Percentiles rank a stretch among this genome's conserved stretches.
Conservation (phyloP, 2,329 filamentous ascomycete genomes). For the Cyclaneusma minus region DNA sequence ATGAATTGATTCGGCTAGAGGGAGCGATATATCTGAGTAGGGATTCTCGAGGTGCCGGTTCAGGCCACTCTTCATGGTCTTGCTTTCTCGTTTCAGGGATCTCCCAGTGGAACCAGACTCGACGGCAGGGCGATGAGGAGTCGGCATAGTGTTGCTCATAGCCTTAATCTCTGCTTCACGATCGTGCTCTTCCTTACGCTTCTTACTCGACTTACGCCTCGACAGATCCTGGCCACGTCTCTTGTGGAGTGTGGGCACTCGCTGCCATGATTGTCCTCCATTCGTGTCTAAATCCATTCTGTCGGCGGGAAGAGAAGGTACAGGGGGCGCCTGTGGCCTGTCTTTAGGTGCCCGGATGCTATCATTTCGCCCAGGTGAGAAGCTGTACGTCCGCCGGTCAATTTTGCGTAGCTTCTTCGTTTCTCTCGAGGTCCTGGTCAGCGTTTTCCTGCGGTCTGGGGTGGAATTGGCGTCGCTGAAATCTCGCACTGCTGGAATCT, state of each 20-base stretch:
- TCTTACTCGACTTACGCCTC: constrained; percentile 62
- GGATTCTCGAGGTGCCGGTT: constrained; percentile 43
- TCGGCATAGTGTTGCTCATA: constrained; percentile 57
- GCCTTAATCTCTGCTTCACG: constrained; percentile 80
- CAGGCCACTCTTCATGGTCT: constrained; percentile 42
- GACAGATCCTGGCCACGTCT: constrained; percentile 42
- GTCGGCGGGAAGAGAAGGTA: constrained; percentile 14
- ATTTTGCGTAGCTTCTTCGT: constrained; percentile 26
- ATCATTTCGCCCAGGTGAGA: constrained; percentile 44
- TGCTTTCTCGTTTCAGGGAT: constrained; percentile 46
- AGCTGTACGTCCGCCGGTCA: constrained; percentile 41
- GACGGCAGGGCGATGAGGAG: constrained; percentile 41
- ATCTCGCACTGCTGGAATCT: constrained; percentile 20
- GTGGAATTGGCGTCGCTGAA: constrained; percentile 4
- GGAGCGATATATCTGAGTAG: constrained; percentile 56
- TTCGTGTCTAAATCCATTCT: no score
- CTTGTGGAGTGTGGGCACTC: constrained; percentile 42
- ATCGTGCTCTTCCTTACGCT: constrained; percentile 57
- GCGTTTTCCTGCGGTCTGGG: constrained; percentile 10
- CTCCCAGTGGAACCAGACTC: constrained; percentile 44
- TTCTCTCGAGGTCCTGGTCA: constrained; percentile 16
- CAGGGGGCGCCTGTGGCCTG: no score
- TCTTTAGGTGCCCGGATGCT: constrained; percentile 29
- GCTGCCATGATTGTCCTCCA: constrained; percentile 22
- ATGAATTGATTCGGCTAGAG: constrained; percentile 57